A percentile compares a stretch with the other conserved stretches of the same genome.
Conservation (phyloP, 306 rosid species). For the Vicia faba region DNA sequence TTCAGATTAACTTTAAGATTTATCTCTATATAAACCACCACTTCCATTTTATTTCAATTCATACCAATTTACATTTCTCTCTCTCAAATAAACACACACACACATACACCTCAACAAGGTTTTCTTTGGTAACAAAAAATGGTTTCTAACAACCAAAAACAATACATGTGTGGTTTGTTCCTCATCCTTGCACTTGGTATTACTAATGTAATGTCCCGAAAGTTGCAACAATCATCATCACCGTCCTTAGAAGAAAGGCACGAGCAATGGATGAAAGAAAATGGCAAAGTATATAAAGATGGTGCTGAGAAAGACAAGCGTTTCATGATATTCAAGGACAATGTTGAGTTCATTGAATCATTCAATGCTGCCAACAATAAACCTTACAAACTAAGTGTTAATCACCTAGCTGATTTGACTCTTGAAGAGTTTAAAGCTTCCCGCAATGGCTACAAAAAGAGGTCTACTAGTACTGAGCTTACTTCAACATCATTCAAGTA, state of each 20-base stretch:
- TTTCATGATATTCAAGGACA: too few species aligned
- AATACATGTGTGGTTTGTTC: background rate
- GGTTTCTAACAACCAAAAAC: constrained; percentile 32
- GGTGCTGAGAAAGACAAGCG: too few species aligned
- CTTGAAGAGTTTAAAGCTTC: too few species aligned
- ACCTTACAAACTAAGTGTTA: too few species aligned
- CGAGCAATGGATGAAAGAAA: background rate
- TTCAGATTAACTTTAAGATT: background rate
- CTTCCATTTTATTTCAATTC: background rate
- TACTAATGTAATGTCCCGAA: constrained; percentile 31
- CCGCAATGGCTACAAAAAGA: too few species aligned
- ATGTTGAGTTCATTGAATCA: too few species aligned
- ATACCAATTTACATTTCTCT: constrained; percentile 5
- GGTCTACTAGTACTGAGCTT: too few species aligned
- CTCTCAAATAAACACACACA: background rate
- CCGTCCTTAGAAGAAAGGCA: constrained; percentile 31
- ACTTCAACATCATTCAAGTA: too few species aligned
- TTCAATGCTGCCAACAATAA: too few species aligned
- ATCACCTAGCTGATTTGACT: too few species aligned
- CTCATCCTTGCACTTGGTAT: constrained; percentile 10
- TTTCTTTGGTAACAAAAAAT: background rate
- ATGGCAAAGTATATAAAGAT: too few species aligned
- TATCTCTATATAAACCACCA: constrained; percentile 32
- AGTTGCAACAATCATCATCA: constrained; percentile 30
- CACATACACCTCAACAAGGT: background rate